These are phyloP conservation scores for Geotrichum klebahnii DNA, from an alignment of 1,139 yeast species.

Conservation along the genomic window DNA sequence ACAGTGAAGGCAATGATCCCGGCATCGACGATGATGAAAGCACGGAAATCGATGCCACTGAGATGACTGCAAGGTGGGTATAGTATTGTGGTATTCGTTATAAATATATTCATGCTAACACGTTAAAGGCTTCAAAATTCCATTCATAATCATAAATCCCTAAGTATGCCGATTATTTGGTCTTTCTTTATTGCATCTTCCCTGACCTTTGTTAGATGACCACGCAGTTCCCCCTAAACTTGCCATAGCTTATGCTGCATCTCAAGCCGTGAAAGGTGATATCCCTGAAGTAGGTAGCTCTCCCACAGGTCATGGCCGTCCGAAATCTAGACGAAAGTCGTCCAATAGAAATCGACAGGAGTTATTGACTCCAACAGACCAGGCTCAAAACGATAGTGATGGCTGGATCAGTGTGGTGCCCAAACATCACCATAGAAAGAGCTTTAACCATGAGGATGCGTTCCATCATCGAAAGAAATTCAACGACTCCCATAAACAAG, in stretches of 20 bases:
- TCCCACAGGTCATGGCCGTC: neutral
- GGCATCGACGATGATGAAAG: constrained; percentile 26
- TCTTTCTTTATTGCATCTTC: constrained; percentile 23
- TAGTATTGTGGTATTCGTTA: constrained; percentile 14
- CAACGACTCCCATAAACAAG: constrained; percentile 15
- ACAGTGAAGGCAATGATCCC: constrained; percentile 4
- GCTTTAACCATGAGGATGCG: constrained; percentile 22
- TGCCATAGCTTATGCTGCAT: constrained; percentile 1
- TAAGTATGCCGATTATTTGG: neutral
- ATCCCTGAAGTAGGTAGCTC: neutral
- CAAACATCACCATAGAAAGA: constrained; percentile 26
- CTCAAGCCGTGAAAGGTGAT: neutral
- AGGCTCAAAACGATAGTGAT: constrained; percentile 31
- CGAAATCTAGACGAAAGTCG: constrained; percentile 1
- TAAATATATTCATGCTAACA: constrained; percentile 23
- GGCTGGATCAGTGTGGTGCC: constrained; percentile 38
- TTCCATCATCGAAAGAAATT: constrained; percentile 21
- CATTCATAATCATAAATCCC: constrained; percentile 14
- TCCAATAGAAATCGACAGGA: constrained; percentile 1
- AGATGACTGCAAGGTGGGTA: constrained; percentile 28
- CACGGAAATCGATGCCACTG: constrained; percentile 22
- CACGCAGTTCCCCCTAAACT: neutral
- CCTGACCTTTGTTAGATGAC: neutral
- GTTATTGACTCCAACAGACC: neutral
- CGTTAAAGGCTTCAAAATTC: constrained; percentile 25